Percentiles rank a stretch among this genome's conserved stretches.
phyloP scores from a whole-genome alignment of 2,329 filamentous ascomycete genomes.

The Aspergillus brasiliensis region DNA sequence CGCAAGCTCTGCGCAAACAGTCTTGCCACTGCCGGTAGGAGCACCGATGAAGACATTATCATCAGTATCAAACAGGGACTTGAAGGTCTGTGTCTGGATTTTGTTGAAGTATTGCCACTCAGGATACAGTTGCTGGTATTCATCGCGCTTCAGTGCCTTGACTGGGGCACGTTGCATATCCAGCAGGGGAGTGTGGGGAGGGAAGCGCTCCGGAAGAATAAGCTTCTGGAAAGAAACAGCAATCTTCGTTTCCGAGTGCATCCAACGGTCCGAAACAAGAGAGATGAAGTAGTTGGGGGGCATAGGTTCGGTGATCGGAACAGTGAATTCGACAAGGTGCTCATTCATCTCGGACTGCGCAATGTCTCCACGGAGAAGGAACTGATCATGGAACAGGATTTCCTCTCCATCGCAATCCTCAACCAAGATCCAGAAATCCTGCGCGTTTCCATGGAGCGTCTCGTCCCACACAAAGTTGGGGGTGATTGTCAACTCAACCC shows the following conservation, averaged over 20 bases:
- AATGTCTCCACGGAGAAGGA: slow-evolving; percentile 87
- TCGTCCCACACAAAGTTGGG: slow-evolving; percentile 98
- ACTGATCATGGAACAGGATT: slow-evolving; percentile 91
- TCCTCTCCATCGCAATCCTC: slow-evolving; percentile 98
- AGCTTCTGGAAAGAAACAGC: slow-evolving; percentile 94
- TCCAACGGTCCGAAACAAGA: slow-evolving; percentile 93
- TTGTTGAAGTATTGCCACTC: slow-evolving; percentile 91
- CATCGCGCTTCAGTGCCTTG: slow-evolving; percentile 80
- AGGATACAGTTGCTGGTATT: slow-evolving; percentile 79
- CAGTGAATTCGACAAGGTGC: slow-evolving; percentile 93
- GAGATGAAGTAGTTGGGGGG: slow-evolving; percentile 98
- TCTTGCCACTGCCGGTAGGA: slow-evolving; percentile 95
- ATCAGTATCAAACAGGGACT: slow-evolving; percentile 84
- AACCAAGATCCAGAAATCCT: slow-evolving; percentile 95
- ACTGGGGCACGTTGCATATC: slow-evolving; percentile 91
- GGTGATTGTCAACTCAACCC: slow-evolving; percentile 85
- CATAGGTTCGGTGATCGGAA: slow-evolving; percentile 96
- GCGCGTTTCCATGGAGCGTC: slow-evolving; percentile 78
- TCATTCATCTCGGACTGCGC: slow-evolving; percentile 84
- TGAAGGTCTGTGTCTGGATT: slow-evolving; percentile 96
- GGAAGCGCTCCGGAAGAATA: slow-evolving; percentile 92
- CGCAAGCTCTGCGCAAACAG: slow-evolving; percentile 92
- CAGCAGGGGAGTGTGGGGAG: slow-evolving; percentile 85
- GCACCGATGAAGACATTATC: slow-evolving; percentile 93
- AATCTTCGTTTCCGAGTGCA: slow-evolving; percentile 93